Percentiles rank a stretch among this genome's conserved stretches.
These are phyloP conservation scores for Aspergillus texensis DNA, from an alignment of 2,329 filamentous ascomycete species.

Conservation along the genomic window DNA sequence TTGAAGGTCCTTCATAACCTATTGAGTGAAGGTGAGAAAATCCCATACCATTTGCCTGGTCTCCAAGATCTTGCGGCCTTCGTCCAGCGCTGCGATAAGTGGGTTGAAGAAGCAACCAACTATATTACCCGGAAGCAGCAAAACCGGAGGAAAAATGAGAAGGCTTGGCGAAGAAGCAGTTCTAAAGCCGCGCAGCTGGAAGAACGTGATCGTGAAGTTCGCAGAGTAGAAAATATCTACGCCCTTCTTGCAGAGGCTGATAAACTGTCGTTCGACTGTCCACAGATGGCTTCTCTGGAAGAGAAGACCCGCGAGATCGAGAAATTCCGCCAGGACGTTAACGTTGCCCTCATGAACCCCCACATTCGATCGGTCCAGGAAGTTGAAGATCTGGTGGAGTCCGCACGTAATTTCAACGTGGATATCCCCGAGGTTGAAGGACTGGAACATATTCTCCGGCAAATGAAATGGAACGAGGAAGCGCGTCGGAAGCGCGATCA, in stretches of 20 bases:
- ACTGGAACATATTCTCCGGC: constrained; percentile 77
- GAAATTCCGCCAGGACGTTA: constrained; percentile 78
- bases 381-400: constrained; percentile 89
- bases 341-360: constrained; percentile 68
- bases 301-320: constrained; percentile 85
- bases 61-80: constrained; percentile 81
- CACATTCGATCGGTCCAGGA: constrained; percentile 66
- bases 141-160: constrained; percentile 93
- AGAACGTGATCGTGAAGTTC: constrained; percentile 79
- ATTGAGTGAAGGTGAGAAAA: constrained; percentile 91
- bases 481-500: constrained; percentile 68
- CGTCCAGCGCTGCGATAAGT: constrained; percentile 95
- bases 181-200: constrained; percentile 78
- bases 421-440: constrained; percentile 86
- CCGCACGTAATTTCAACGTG: constrained; percentile 85
- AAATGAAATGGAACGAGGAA: constrained; percentile 85
- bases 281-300: constrained; percentile 81
- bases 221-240: constrained; percentile 85
- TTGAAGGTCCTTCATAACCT: constrained; percentile 83
- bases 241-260: constrained; percentile 82
- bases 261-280: constrained; percentile 87
- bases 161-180: constrained; percentile 74
- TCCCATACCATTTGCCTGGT: constrained; percentile 84
- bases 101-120: constrained; percentile 94
- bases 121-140: constrained; percentile 98